phyloP scores from a whole-genome alignment of 2,329 filamentous ascomycete species.

The Pyrenochaeta sp. region DNA sequence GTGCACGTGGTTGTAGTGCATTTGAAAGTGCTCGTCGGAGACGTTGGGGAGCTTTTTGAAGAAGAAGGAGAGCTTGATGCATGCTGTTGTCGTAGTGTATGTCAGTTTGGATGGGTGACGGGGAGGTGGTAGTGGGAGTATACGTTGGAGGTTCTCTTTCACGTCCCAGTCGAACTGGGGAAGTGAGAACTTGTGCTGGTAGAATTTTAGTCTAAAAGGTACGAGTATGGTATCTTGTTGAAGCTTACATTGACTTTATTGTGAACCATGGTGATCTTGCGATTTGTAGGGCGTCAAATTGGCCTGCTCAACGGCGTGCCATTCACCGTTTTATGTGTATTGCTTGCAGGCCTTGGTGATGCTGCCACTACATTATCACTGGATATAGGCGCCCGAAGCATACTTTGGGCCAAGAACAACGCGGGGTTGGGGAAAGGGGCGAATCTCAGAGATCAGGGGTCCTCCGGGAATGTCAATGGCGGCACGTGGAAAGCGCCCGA shows the following conservation, averaged over 20 bases:
- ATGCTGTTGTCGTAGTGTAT: slow-evolving; percentile 18
- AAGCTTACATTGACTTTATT: slow-evolving; percentile 12
- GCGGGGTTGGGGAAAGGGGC: slow-evolving; percentile 3
- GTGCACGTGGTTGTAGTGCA: slow-evolving; percentile 43
- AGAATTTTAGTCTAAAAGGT: too few relatives aligned
- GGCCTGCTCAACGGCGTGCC: too few relatives aligned
- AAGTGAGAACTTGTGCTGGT: slow-evolving; percentile 32
- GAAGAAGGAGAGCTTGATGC: slow-evolving; percentile 39
- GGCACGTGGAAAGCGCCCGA: not conserved
- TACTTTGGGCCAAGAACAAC: not conserved
- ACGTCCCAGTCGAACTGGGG: slow-evolving; percentile 32
- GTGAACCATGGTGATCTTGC: slow-evolving; percentile 17
- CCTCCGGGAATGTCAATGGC: not conserved
- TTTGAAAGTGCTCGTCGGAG: slow-evolving; percentile 41
- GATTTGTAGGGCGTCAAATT: not conserved
- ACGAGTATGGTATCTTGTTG: not conserved
- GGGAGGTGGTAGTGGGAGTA: not conserved
- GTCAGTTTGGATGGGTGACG: not conserved
- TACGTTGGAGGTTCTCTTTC: slow-evolving; percentile 39
- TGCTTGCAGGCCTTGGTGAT: not conserved
- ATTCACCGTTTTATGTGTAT: too few relatives aligned
- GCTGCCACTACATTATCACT: not conserved
- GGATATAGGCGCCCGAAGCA: not conserved
- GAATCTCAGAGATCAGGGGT: not conserved
- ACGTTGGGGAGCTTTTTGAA: slow-evolving; percentile 42